Percentiles rank a stretch among this genome's conserved stretches.
Evolutionary conservation across 164 flowering plant genomes (phyloP).

Genomic region (Chloranthus sessilifolius): DNA sequence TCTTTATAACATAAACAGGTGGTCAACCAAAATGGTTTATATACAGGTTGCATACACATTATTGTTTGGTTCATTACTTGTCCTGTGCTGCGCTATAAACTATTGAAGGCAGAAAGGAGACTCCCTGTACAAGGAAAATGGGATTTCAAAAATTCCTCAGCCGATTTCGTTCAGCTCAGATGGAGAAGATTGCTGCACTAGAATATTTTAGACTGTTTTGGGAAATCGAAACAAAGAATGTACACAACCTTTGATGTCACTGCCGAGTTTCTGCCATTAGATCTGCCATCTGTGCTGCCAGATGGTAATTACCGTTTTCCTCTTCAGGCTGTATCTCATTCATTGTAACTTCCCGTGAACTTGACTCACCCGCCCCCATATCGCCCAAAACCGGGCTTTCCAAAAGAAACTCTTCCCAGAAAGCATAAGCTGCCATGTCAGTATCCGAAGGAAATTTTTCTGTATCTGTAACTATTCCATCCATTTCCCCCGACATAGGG

Average conservation of each 20-base stretch:
- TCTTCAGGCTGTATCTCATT: constrained; percentile 20
- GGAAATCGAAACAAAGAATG: not conserved
- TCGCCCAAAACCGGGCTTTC: constrained; percentile 36
- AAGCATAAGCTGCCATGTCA: constrained; percentile 22
- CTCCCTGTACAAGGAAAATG: not conserved
- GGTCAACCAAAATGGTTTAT: not conserved
- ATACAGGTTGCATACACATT: not conserved
- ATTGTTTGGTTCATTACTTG: not conserved
- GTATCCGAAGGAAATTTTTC: constrained; percentile 23
- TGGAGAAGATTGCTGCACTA: not conserved
- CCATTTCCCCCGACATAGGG: constrained; percentile 20
- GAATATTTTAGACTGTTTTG: not conserved
- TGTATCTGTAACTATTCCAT: constrained; percentile 21
- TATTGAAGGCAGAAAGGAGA: constrained; percentile 1
- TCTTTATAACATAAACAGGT: not conserved
- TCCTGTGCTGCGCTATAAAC: too few species aligned
- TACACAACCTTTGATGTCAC: not conserved
- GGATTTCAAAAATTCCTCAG: not conserved
- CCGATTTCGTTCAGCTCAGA: not conserved
- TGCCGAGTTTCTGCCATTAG: constrained; percentile 29
- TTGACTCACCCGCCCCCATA: constrained; percentile 33
- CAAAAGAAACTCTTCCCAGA: constrained; percentile 43
- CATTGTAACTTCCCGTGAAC: constrained; percentile 17
- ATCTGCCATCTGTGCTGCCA: constrained; percentile 58
- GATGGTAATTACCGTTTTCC: constrained; percentile 33